Evolutionary conservation across 129 eudicot genomes (phyloP), one percentile per base, ranked within the genome.

Genomic region (Rutidosis leptorrhynchoides): DNA sequence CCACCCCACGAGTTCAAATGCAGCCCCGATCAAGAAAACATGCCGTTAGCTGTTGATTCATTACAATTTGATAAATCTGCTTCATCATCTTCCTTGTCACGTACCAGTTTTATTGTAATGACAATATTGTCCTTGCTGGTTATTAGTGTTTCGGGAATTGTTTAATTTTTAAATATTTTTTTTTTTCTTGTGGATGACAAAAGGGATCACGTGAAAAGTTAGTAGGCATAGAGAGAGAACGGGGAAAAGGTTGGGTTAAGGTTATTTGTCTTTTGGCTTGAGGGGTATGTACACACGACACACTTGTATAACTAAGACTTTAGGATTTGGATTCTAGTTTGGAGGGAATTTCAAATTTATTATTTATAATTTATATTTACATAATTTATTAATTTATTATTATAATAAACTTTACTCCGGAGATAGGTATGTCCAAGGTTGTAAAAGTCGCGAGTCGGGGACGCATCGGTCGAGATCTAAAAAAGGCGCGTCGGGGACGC

Each of bases 21-120:
- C 71, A 88, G 96, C 78, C 99, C 96, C 6, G 99, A 93, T 74
- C 99, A 93, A 58, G 96, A 93, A 69, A 93, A 89, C 95, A 93
- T 93, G 99, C 99, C 99, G 29, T 77, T 93, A 22, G 99, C 99
- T 73, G 99, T 93, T 10, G 95, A 93, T 33, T 93, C 99, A 0
- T 85, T 93, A 17, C 96, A 88, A 81, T 88, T 93, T 22, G 92
- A 80, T 2, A 82, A 82, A 72, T 75, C 86, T 19, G 73, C 68
- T 16, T 67, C 96, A 21, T 69, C 83, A n/a, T 67, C 95, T 10
- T 74, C 85, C 21, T 43, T 76, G 1, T 58, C 71, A 58, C 74
- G 68, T 30, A 55, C 25, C 8, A n/a, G 4, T n/a, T 0, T 7
- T 40, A 1, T 25, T 55, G 49, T 79, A 7, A 9, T 83, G 54